Conservation (phyloP, 2,329 filamentous ascomycete genomes). For the Trichoderma koningii region DNA sequence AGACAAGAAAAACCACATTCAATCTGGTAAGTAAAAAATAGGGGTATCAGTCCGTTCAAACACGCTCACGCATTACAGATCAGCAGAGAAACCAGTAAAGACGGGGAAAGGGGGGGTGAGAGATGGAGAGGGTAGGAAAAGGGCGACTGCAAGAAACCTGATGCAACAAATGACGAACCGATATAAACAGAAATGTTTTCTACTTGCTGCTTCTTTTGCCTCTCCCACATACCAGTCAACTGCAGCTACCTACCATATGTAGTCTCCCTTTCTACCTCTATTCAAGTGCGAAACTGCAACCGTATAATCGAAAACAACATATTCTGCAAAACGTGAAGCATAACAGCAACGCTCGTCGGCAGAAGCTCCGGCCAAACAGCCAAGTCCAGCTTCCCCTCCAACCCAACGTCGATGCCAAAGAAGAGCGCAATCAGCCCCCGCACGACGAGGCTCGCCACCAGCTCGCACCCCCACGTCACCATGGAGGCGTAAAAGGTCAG, state of each 20-base stretch:
- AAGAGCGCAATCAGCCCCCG: conserved; percentile 58
- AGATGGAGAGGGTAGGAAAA: neutral
- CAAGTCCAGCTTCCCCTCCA: conserved; percentile 66
- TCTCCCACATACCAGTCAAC: neutral
- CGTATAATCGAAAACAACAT: conserved; percentile 72
- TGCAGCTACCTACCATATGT: too few relatives aligned
- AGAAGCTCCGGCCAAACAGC: conserved; percentile 67
- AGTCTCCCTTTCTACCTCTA: neutral
- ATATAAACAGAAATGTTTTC: too few relatives aligned
- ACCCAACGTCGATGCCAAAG: conserved; percentile 63
- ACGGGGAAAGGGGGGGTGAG: neutral
- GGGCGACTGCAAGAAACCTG: neutral
- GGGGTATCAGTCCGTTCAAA: conserved; percentile 16
- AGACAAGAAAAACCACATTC: neutral
- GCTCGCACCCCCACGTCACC: conserved; percentile 68
- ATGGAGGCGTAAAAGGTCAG: conserved; percentile 65
- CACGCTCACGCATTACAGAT: neutral
- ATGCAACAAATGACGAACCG: neutral
- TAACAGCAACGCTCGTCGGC: conserved; percentile 65
- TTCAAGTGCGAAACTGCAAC: conserved; percentile 53
- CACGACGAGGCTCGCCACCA: conserved; percentile 62
- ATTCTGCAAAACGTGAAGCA: conserved; percentile 69
- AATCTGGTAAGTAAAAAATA: neutral
- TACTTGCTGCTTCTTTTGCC: neutral
- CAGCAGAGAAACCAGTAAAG: neutral